phyloP scores from a whole-genome alignment of 2,329 filamentous ascomycete species.

The Rutstroemia sp. region DNA sequence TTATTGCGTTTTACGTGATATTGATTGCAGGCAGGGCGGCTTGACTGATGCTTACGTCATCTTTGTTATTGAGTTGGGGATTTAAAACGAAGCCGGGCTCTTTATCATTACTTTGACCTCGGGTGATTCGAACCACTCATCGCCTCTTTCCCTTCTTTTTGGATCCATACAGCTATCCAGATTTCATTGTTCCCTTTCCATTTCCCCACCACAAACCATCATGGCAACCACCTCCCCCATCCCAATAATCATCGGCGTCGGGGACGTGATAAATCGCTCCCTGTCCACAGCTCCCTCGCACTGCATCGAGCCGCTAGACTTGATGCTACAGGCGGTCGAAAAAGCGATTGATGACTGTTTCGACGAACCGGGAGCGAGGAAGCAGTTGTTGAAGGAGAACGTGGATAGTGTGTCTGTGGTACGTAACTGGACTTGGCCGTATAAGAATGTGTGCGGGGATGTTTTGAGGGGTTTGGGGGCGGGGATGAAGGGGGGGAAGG shows the following conservation, averaged over 20 bases:
- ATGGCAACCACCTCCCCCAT: conserved; percentile 8
- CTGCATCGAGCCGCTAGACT: conserved; percentile 49
- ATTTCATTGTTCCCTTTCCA: too few relatives aligned
- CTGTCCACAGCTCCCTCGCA: conserved; percentile 35
- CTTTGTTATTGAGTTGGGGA: too few relatives aligned
- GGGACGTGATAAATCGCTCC: conserved; percentile 53
- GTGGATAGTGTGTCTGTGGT: conserved; percentile 38
- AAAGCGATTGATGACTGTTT: background rate
- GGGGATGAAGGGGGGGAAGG: background rate
- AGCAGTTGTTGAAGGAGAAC: conserved; percentile 22
- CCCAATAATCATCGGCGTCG: conserved; percentile 56
- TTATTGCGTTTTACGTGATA: too few relatives aligned
- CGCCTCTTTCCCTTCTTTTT: too few relatives aligned
- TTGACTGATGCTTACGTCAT: too few relatives aligned
- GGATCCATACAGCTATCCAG: too few relatives aligned
- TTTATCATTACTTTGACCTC: too few relatives aligned
- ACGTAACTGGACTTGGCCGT: background rate
- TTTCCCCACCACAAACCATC: too few relatives aligned
- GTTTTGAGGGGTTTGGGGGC: background rate
- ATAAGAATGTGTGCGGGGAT: background rate
- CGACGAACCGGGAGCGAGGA: conserved; percentile 34
- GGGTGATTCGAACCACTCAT: too few relatives aligned
- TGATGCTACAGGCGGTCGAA: conserved; percentile 36
- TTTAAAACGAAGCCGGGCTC: too few relatives aligned
- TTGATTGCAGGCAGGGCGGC: too few relatives aligned